phyloP scores from a whole-genome alignment of 805 yeast species.

The Wickerhamomyces canadensis region DNA sequence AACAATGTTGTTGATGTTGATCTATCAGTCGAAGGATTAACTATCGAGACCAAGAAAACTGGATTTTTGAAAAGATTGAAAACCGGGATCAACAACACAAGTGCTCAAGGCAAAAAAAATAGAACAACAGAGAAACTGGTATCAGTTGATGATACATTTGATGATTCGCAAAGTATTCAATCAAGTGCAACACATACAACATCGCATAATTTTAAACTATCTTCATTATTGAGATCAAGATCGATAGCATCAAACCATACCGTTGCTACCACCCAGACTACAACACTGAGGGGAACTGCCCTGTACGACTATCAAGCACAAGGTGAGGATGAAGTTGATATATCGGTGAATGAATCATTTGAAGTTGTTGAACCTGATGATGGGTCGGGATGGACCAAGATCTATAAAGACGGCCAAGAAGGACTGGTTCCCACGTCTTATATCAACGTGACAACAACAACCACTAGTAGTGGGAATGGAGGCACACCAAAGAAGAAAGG shows the following conservation, averaged over 20 bases:
- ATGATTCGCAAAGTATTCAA: constrained; percentile 18
- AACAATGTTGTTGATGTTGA: constrained; percentile 76
- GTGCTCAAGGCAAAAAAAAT: no score
- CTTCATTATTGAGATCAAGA: constrained; percentile 17
- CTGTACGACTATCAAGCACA: constrained; percentile 39
- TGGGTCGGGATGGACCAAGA: constrained; percentile 85
- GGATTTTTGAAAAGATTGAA: constrained; percentile 44
- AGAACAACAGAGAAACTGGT: constrained; percentile 7
- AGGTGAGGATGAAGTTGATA: constrained; percentile 70
- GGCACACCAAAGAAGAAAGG: constrained; percentile 16
- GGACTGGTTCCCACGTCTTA: constrained; percentile 90
- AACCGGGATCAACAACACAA: constrained; percentile 14
- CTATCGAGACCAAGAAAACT: constrained; percentile 47
- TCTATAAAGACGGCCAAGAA: constrained; percentile 43
- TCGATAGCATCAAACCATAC: constrained; percentile 7
- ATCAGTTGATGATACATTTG: constrained; percentile 6
- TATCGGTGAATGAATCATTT: constrained; percentile 56
- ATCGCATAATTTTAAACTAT: constrained; percentile 11
- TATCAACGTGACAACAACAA: constrained; percentile 39
- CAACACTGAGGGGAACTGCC: constrained; percentile 37
- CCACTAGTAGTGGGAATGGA: constrained; percentile 5
- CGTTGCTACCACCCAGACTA: constrained; percentile 18
- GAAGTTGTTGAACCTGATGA: constrained; percentile 63
- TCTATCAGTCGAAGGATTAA: constrained; percentile 49
- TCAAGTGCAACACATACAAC: constrained; percentile 14